Base-by-base conservation (phyloP, 805 yeast species). In the Nakazawaea ambrosiae region DNA sequence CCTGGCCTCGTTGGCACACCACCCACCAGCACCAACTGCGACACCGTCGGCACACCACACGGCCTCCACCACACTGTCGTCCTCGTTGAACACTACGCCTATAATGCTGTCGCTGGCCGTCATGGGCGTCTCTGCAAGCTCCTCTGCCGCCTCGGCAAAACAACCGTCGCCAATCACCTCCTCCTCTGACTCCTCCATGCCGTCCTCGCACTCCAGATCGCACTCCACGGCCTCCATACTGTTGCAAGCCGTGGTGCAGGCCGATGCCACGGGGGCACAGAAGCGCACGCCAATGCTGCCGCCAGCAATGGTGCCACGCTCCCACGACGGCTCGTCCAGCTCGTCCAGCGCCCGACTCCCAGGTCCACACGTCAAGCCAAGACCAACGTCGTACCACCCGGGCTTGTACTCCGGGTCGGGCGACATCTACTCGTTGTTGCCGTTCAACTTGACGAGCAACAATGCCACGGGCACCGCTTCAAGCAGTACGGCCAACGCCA, bases 301-400 rank as follows among this genome's bases (percentile, higher is more conserved):
- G 5, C 50, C 55, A 28, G 44, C 45, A 20, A 43, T 43, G 24
- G 46, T 40, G 35, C 44, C 50, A 24, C 35, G 27, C 15, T 33
- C 41, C 16, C 44, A 41, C 16, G 39, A 47, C 11, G 18, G 20
- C 10, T 9, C 18, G 16, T 14, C 12, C 16, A 10, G 8, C 20
- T 5, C 10, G 7, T 15, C 20, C 12, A 38, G 38, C 22, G 42
- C 60, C 2, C 59, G 63, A 49, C 57, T 68, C 36, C 71, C 73
- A 7, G 72, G 68, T 20, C 65, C 66, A 36, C 50, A 66, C 9
- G 71, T 75, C 54, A 79, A 74, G 50, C 89, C 87, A 40, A 72
- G 95, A 54, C 94, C 95, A 29, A 83, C 90, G 0, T 82, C 92
- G 8, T 84, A 81, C 51, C 89, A 84, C 52, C 94, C 95, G 14